Evolutionary conservation across 1,139 yeast species (phyloP).

Genomic region (Kluyveromyces sp.): DNA sequence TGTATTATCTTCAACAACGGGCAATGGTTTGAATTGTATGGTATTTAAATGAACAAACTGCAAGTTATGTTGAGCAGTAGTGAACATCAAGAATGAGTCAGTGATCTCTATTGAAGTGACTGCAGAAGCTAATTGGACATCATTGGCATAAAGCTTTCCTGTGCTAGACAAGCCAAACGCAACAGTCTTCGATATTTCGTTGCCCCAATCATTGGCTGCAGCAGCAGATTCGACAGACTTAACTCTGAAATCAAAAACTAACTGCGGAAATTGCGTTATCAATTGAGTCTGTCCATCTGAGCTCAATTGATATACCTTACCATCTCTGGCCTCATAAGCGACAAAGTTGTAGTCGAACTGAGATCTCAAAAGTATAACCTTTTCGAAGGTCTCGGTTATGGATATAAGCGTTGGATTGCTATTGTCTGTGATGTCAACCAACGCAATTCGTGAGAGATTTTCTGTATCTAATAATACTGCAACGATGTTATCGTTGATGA

Average conservation of each 20-base stretch:
- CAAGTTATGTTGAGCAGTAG: conserved; percentile 81
- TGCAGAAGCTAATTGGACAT: conserved; percentile 57
- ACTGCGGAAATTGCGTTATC: conserved; percentile 55
- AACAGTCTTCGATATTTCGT: conserved; percentile 31
- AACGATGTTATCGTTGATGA: conserved; percentile 44
- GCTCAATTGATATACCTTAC: conserved; percentile 44
- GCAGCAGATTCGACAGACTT: conserved; percentile 29
- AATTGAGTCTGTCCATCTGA: conserved; percentile 30
- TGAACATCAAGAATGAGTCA: conserved; percentile 66
- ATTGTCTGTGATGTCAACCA: conserved; percentile 42
- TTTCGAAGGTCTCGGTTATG: conserved; percentile 41
- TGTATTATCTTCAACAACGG: conserved; percentile 33
- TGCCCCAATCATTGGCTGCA: conserved; percentile 29
- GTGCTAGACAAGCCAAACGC: conserved; percentile 67
- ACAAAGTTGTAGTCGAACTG: conserved; percentile 47
- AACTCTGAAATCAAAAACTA: conserved; percentile 59
- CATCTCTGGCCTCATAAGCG: conserved; percentile 58
- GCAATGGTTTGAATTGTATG: conserved; percentile 35
- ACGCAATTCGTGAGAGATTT: conserved; percentile 42
- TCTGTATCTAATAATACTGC: conserved; percentile 53
- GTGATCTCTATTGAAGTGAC: conserved; percentile 79
- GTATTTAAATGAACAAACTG: conserved; percentile 69
- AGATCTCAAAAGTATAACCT: conserved; percentile 51
- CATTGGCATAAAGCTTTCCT: conserved; percentile 69
- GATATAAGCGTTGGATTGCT: conserved; percentile 38